Base-by-base conservation (phyloP, 352 stramenopile genomes). In the Sclerospora graminicola region DNA sequence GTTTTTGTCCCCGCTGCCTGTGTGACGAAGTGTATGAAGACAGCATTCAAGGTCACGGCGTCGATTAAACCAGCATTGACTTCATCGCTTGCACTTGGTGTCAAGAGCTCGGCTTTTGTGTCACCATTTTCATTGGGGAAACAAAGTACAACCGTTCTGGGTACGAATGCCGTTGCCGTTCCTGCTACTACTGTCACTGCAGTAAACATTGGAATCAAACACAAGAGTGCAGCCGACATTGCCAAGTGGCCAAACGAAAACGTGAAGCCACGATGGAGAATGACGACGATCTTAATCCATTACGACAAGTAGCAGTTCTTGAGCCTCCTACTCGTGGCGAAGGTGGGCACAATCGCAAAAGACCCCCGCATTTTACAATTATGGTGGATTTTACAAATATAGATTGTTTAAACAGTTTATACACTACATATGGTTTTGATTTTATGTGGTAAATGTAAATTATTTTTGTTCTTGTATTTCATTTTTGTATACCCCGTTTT, bases 171-270 rank as follows among this genome's bases (percentile, higher is more conserved):
- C 23, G n/a, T 15, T 8, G n/a, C 34, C 33, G 7, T 40, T 53
- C 24, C 35, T 16, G 21, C 43, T 2, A 44, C 11, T 53, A 46
- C 46, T 20, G 45, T 51, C 14, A 43, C 48, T 29, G 38, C 49
- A 11, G 21, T 18, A 16, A 48, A 32, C 40, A 27, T 68, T 32
- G 63, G 69, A 15, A 42, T 79, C 24, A 86, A 86, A 42, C 75
- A 75, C 34, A 90, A 88, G 43, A 84, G 63, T 41, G 73, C 72
- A n/a, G 39, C 68, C 15, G 71, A 92, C 42, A 92, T 89, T 29
- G 81, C 78, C 6, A 89, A 88, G 50, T 92, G 78, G 81, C 78
- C 1, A 75, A 84, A 24, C 55, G 69, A 3, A 74, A 86, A 32
- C 48, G 48, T 7, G 54, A 57, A 8, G 31, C 55, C 8, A 56